Percentiles rank a stretch among this genome's conserved stretches.
These are phyloP conservation scores for Zoysia pacifica DNA, from an alignment of 176 grass and related monocot species.

Conservation along the genomic window DNA sequence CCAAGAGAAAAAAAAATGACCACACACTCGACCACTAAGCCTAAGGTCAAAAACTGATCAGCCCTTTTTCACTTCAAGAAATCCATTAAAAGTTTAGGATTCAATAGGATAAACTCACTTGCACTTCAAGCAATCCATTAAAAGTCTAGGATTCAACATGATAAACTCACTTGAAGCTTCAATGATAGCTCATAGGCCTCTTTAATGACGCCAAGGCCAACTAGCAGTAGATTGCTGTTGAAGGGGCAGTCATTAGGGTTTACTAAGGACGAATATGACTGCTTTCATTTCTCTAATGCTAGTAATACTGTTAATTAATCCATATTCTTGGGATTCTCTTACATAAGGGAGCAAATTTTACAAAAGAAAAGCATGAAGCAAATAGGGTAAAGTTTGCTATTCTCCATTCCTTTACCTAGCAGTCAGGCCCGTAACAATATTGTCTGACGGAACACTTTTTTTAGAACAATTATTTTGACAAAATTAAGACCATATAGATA, in stretches of 20 bases:
- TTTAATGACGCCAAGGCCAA: background rate
- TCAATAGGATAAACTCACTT: no score
- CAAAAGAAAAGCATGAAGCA: background rate
- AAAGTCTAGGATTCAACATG: constrained; percentile 3
- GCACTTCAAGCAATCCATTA: background rate
- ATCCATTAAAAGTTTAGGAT: no score
- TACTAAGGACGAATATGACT: constrained; percentile 3
- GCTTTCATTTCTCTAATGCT: background rate
- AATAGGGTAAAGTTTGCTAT: background rate
- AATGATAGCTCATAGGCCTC: background rate
- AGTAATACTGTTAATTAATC: background rate
- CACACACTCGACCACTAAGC: no score
- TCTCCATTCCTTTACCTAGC: background rate
- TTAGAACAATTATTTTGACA: background rate
- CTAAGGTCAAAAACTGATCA: no score
- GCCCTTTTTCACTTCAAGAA: no score
- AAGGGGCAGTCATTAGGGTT: background rate
- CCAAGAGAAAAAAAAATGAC: no score
- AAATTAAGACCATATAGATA: background rate
- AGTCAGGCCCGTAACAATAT: background rate
- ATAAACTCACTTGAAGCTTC: background rate
- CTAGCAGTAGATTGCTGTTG: background rate
- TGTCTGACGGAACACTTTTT: background rate
- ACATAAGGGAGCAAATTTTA: background rate
- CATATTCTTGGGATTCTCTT: background rate